Percentiles rank a stretch among this genome's conserved stretches.
These are phyloP conservation scores for Gentiana straminea DNA, from an alignment of 257 asterid species.

Conservation along the genomic window DNA sequence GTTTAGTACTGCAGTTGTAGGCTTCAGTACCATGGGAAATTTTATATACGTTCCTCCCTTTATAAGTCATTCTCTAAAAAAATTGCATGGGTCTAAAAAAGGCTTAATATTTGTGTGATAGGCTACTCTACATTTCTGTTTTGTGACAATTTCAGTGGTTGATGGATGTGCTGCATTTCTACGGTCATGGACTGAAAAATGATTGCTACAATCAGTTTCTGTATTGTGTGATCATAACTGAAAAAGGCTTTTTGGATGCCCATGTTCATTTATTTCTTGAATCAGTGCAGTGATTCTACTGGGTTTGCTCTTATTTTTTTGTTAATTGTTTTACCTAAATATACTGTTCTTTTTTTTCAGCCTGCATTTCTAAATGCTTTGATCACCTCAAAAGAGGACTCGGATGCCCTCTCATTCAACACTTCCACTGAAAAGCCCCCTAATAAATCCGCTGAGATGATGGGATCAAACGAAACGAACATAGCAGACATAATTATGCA, in stretches of 20 bases:
- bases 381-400: slow-evolving; percentile 29
- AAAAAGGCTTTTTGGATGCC: not conserved
- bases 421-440: slow-evolving; percentile 23
- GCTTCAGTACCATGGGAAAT: too few relatives aligned
- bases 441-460: slow-evolving; percentile 22
- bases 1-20: too few relatives aligned
- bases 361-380: slow-evolving; percentile 73
- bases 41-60: too few relatives aligned
- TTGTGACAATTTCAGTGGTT: too few relatives aligned
- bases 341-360: slow-evolving; percentile 29
- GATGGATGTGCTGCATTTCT: too few relatives aligned
- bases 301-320: not conserved
- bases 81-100: too few relatives aligned
- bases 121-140: too few relatives aligned
- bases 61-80: too few relatives aligned
- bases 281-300: not conserved
- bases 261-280: not conserved
- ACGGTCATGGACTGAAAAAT: too few relatives aligned
- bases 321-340: not conserved
- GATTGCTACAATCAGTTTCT: too few relatives aligned
- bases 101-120: too few relatives aligned
- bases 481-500: slow-evolving; percentile 36
- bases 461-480: slow-evolving; percentile 32
- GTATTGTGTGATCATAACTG: too few relatives aligned
- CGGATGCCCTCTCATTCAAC: slow-evolving; percentile 21